phyloP scores from a whole-genome alignment of 2,329 filamentous ascomycete species.

The Colletotrichum simmondsii region DNA sequence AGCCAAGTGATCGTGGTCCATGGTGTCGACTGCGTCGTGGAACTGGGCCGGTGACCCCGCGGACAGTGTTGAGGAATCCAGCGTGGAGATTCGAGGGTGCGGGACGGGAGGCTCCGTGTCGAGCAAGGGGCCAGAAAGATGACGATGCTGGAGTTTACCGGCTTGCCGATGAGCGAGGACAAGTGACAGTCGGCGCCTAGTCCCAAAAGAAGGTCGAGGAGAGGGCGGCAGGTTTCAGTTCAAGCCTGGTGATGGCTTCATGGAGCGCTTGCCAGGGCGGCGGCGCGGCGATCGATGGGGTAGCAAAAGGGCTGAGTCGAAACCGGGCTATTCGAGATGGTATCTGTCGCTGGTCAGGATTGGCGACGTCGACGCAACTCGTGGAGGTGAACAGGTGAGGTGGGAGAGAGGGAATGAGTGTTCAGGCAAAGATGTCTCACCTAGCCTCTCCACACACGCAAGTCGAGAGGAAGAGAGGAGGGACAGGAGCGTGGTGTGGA shows the following conservation, averaged over 20 bases:
- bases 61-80: conserved; percentile 64
- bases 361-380: conserved; percentile 18
- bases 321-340: conserved; percentile 3
- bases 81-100: conserved; percentile 44
- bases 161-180: conserved; percentile 4
- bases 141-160: conserved; percentile 10
- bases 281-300: conserved; percentile 15
- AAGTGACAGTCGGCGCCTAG: conserved; percentile 12
- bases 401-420: conserved; percentile 21
- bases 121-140: conserved; percentile 33
- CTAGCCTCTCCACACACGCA: conserved; percentile 29
- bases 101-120: conserved; percentile 35
- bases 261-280: conserved; percentile 21
- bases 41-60: conserved; percentile 63
- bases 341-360: conserved; percentile 1
- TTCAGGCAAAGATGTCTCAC: conserved; percentile 33
- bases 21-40: conserved; percentile 62
- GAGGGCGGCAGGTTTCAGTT: conserved; percentile 33
- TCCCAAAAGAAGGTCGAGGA: neutral
- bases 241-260: conserved; percentile 31
- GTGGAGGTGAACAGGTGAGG: conserved; percentile 13
- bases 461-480: conserved; percentile 18
- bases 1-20: conserved; percentile 57
- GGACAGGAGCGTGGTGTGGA: conserved; percentile 13
- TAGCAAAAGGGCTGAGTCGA: conserved; percentile 11